Percentiles rank a stretch among this genome's conserved stretches.
Conservation (phyloP, 371 early-diverging fungal genomes). For the Coemansia linderi region DNA sequence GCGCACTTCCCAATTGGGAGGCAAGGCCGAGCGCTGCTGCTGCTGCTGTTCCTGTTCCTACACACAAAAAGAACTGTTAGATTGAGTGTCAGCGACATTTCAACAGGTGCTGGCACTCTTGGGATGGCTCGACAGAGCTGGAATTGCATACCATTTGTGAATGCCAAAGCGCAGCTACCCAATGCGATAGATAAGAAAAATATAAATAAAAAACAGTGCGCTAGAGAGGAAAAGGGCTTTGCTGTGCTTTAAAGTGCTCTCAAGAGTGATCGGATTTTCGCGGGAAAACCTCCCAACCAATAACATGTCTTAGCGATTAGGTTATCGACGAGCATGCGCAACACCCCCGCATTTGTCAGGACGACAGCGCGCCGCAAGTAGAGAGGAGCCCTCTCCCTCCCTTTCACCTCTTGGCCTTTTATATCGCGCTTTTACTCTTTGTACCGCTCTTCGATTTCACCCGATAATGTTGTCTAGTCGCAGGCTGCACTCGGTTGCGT, state of each 20-base stretch:
- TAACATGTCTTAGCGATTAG: background rate
- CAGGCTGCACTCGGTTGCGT: conserved; percentile 38
- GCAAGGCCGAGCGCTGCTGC: conserved; percentile 54
- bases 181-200: background rate
- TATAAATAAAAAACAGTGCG: background rate
- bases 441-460: no score
- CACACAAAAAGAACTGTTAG: background rate
- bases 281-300: background rate
- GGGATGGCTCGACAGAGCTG: background rate
- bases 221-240: background rate
- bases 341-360: background rate
- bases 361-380: background rate
- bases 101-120: background rate
- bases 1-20: conserved; percentile 75
- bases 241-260: background rate
- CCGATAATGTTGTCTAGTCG: conserved; percentile 29
- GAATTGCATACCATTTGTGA: background rate
- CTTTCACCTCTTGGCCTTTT: background rate
- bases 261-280: background rate
- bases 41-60: conserved; percentile 13
- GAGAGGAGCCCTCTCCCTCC: background rate
- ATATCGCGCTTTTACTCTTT: conserved; percentile 1
- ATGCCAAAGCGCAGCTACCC: no score
- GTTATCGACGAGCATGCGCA: background rate
- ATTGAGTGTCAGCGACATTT: background rate